Percentiles rank a stretch among this genome's conserved stretches.
Evolutionary conservation across 73 alveolate genomes (phyloP).

Genomic region (Stentor roeselii): DNA sequence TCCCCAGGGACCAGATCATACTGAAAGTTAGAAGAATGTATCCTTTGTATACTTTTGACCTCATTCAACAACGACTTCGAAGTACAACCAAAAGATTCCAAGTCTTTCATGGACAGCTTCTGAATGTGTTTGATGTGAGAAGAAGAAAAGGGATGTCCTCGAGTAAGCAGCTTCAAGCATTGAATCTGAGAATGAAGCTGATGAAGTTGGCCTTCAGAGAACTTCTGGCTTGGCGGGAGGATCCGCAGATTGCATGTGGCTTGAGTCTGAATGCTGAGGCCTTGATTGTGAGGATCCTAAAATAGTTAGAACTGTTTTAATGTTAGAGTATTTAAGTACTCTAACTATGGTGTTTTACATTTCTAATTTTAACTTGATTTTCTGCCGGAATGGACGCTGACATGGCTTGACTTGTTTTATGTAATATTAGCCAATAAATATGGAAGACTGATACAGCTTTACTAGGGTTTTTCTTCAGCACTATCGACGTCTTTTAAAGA

Average conservation of each 20-base stretch:
- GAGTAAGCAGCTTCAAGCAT: slow-evolving; percentile 3
- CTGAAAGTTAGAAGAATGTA: background rate
- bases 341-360: background rate
- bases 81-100: background rate
- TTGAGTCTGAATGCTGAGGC: background rate
- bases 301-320: slow-evolving; percentile 1
- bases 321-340: background rate
- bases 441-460: no score
- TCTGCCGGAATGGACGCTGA: slow-evolving; percentile 16
- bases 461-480: no score
- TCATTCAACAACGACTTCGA: background rate
- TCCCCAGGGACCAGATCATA: slow-evolving; percentile 8
- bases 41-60: background rate
- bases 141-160: slow-evolving; percentile 1
- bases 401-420: slow-evolving; percentile 6
- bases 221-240: slow-evolving; percentile 12
- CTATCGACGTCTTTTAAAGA: no score
- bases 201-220: slow-evolving; percentile 19
- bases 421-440: background rate
- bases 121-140: slow-evolving; percentile 9
- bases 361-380: background rate
- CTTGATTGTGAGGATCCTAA: background rate
- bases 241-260: background rate
- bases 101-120: background rate
- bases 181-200: slow-evolving; percentile 26